Evolutionary conservation across 2,329 filamentous ascomycete genomes (phyloP).

Genomic region (Fusarium setosum): DNA sequence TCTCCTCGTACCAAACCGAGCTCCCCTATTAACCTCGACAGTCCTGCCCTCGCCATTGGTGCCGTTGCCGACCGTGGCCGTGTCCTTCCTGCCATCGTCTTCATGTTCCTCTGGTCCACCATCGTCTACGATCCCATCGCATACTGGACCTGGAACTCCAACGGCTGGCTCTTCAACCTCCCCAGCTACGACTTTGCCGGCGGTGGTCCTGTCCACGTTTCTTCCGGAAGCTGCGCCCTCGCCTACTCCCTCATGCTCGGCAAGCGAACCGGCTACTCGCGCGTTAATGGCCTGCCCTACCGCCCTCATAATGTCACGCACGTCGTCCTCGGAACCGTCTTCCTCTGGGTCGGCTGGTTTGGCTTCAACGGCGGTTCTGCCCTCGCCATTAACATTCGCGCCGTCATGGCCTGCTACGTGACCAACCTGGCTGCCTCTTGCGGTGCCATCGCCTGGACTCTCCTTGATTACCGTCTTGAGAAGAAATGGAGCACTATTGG

Average conservation of each 20-base stretch:
- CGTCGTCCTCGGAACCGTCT: constrained; percentile 78
- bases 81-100: constrained; percentile 70
- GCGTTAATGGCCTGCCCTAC: constrained; percentile 71
- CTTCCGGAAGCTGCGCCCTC: constrained; percentile 76
- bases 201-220: constrained; percentile 80
- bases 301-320: constrained; percentile 80
- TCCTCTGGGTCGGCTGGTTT: constrained; percentile 96
- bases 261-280: constrained; percentile 72
- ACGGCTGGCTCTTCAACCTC: constrained; percentile 77
- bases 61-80: constrained; percentile 71
- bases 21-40: constrained; percentile 38
- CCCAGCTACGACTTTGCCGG: constrained; percentile 81
- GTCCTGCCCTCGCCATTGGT: constrained; percentile 68
- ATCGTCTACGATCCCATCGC: constrained; percentile 80
- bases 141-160: constrained; percentile 82
- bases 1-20: not conserved
- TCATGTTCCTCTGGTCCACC: constrained; percentile 79
- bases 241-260: constrained; percentile 81
- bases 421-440: constrained; percentile 88
- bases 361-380: constrained; percentile 94
- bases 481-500: constrained; percentile 94
- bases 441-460: constrained; percentile 84
- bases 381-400: constrained; percentile 83
- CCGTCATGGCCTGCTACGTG: constrained; percentile 89
- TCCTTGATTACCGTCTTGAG: constrained; percentile 92